Evolutionary conservation across 1,284 basidiomycete genomes (phyloP), one percentile per base, ranked within the genome.

Genomic region (Salmacisia buchloeana): DNA sequence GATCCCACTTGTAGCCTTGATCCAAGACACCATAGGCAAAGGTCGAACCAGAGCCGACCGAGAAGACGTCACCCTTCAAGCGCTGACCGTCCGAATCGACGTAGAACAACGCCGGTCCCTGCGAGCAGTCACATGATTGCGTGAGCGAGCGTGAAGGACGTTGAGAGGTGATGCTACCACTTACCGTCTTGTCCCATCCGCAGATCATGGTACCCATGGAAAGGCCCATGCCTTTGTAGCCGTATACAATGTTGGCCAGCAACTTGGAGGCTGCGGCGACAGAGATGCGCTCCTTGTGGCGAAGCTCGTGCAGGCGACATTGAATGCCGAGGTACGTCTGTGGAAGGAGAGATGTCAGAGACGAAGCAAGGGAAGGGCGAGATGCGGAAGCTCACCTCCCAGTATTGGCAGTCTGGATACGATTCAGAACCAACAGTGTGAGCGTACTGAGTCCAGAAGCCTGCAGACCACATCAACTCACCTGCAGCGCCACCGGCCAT

Each of bases 171-270:
- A 18, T 12, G 33, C 33, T 21, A 3, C 6, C 12, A 82, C 88
- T 72, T 69, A 90, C 90, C 10, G 94, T 97, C 85, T 97, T 98
- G 83, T 99, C 96, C 94, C 94, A 98, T 31, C 96, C 96, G 76
- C 94, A 97, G 70, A 98, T 96, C 96, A 98, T 98, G 1, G 96
- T 98, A 63, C 96, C 96, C 94, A 99, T 98, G 80, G 92, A 94
- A 65, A 99, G 82, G 3, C 96, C 96, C 94, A 96, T 97, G 13
- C 96, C 96, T 82, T 98, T 98, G 85, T 98, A 99, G 64, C 88
- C 86, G 82, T 97, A 99, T 6, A 98, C 93, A 61, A 98, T 87
- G 79, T 99, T 98, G 82, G 90, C 90, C 63, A 99, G 85, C 81
- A 94, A 96, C 81, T 99, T 99, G 82, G 90, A 92, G 5, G 96